Evolutionary conservation across 2,329 filamentous ascomycete genomes (phyloP), one percentile per base, ranked within the genome.

Genomic region (Trichoderma lentiforme): DNA sequence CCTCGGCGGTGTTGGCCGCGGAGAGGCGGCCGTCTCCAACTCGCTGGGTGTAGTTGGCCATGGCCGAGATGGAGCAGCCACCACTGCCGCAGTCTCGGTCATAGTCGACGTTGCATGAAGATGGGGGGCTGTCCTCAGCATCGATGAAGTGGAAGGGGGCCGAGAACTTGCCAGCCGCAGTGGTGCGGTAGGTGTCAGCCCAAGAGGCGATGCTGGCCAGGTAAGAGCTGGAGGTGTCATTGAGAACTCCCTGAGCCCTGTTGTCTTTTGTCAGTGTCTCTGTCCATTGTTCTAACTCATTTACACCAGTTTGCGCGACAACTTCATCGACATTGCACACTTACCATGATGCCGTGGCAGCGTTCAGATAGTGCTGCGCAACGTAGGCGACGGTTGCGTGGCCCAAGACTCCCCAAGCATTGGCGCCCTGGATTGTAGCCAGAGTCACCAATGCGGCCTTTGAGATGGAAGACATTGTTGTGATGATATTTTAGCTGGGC

Each of bases 301-400:
- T 14, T 14, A 58, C n/a, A 21, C n/a, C n/a, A 51, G 9, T 51
- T 21, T 14, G 2, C 9, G 11, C 47, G n/a, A 53, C 11, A 51
- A 24, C n/a, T 51, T 51, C 11, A n/a, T 62, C 28, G 1, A 26
- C 18, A 32, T 9, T n/a, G 58, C 11, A 26, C 28, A 34, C 72
- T 72, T 28, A 75, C 75, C 75, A 77, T 61, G 73, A 72, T 18
- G 74, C 74, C 0, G 85, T 86, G 12, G 80, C 78, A 0, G 82
- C 68, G 15, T 80, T 73, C 9, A 88, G 82, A 74, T 86, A 86
- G 77, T 85, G 82, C 65, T 81, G 82, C 2, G 86, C 86, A 57
- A 88, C 77, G 76, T 87, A 86, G 24, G 86, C 86, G n/a, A 88
- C 81, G 1, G 86, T 85, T 73, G 84, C 84, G 76, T 88, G 86